Percentiles rank a stretch among this genome's conserved stretches.
These are phyloP conservation scores for Bipolaris bicolor DNA, from an alignment of 2,329 filamentous ascomycete species.

Conservation along the genomic window DNA sequence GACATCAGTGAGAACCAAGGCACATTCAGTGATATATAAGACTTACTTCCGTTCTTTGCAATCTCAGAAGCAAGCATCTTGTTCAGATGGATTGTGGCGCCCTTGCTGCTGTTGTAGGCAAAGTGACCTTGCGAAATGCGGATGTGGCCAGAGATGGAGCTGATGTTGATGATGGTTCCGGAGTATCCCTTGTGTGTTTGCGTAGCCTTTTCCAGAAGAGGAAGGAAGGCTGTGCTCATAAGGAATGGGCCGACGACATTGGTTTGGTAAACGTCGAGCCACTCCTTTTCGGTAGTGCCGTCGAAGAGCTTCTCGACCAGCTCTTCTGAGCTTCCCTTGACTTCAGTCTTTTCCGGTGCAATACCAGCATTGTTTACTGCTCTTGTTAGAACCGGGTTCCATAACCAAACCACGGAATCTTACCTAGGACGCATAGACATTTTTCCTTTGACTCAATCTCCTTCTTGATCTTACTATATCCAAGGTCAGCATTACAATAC, in stretches of 20 bases:
- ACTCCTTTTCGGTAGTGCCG: conserved; percentile 53
- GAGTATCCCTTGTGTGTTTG: conserved; percentile 52
- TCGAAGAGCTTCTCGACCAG: conserved; percentile 55
- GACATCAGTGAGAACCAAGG: not conserved
- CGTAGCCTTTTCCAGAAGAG: conserved; percentile 53
- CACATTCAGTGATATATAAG: not conserved
- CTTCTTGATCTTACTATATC: conserved; percentile 47
- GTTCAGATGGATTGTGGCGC: conserved; percentile 61
- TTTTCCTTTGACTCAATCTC: conserved; percentile 54
- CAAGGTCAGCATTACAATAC: conserved; percentile 6
- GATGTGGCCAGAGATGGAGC: conserved; percentile 54
- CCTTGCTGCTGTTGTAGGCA: conserved; percentile 58
- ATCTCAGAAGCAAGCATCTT: conserved; percentile 62
- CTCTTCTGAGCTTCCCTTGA: conserved; percentile 51
- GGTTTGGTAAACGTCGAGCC: conserved; percentile 54
- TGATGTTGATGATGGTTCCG: conserved; percentile 55
- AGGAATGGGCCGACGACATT: conserved; percentile 58
- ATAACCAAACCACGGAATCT: conserved; percentile 48
- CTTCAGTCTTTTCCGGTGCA: conserved; percentile 46
- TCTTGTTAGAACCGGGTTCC: conserved; percentile 39
- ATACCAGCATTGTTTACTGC: conserved; percentile 52
- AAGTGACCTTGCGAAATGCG: conserved; percentile 56
- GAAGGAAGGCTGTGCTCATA: conserved; percentile 56
- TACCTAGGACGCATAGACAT: conserved; percentile 53
- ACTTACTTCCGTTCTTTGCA: conserved; percentile 57